These are phyloP conservation scores for Peronosclerospora sorghi DNA, from an alignment of 352 stramenopile genomes.

Conservation along the genomic window DNA sequence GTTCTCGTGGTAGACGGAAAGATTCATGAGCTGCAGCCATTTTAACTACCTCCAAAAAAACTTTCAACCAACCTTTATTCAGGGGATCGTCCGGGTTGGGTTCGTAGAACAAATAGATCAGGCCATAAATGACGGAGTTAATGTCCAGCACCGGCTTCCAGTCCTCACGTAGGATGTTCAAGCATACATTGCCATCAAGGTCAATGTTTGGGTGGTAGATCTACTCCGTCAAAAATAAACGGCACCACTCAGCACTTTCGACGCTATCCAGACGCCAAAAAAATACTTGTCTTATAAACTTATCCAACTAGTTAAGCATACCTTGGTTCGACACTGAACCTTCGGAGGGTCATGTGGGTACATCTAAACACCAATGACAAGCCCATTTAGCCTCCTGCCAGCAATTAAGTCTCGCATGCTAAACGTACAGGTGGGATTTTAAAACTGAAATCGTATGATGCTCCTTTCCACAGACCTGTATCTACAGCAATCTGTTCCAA, in stretches of 20 bases:
- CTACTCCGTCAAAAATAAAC: constrained; percentile 15
- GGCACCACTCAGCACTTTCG: background rate
- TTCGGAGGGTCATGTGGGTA: constrained; percentile 96
- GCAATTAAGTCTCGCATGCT: background rate
- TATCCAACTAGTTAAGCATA: constrained; percentile 10
- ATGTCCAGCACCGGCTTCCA: constrained; percentile 99
- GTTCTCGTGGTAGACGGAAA: constrained; percentile 9
- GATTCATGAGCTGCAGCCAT: background rate
- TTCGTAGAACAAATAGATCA: constrained; percentile 99
- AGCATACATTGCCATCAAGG: constrained; percentile 96
- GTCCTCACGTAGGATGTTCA: constrained; percentile 96
- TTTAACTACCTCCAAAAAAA: too few species aligned
- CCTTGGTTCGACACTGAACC: constrained; percentile 93
- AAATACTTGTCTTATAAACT: background rate
- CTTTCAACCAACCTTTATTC: constrained; percentile 71
- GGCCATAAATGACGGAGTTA: constrained; percentile 98
- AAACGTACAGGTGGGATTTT: constrained; percentile 88
- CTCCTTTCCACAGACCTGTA: constrained; percentile 94
- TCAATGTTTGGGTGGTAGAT: constrained; percentile 99
- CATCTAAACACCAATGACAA: constrained; percentile 32
- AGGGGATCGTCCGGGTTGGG: constrained; percentile 98
- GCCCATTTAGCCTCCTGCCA: background rate
- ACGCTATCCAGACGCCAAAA: constrained; percentile 1
- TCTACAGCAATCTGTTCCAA: constrained; percentile 81
- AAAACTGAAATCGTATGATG: constrained; percentile 96